Evolutionary conservation across 148 eudicot species (phyloP).

Genomic region (Heliamphora exappendiculata): DNA sequence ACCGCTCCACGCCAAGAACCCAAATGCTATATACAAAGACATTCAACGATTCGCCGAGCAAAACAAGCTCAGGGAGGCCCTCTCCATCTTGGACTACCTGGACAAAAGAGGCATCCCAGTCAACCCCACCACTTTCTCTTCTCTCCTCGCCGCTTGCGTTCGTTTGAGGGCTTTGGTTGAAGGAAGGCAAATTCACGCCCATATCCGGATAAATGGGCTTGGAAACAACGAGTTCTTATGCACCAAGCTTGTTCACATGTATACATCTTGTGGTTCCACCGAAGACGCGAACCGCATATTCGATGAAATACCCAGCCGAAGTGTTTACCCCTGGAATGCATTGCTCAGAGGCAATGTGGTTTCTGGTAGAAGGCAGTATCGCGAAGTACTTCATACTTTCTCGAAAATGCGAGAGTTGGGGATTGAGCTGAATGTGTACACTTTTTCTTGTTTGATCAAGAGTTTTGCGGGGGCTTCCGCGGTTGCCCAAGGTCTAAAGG

Average conservation of each 20-base stretch:
- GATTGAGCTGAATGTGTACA: slow-evolving; percentile 69
- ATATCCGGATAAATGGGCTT: slow-evolving; percentile 56
- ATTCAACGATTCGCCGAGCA: slow-evolving; percentile 47
- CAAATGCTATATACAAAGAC: slow-evolving; percentile 55
- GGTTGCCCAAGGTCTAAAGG: slow-evolving; percentile 56
- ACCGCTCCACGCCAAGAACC: slow-evolving; percentile 62
- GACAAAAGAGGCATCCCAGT: slow-evolving; percentile 66
- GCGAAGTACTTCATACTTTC: slow-evolving; percentile 34
- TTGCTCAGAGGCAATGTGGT: slow-evolving; percentile 82
- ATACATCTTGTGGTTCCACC: slow-evolving; percentile 55
- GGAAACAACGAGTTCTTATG: slow-evolving; percentile 61
- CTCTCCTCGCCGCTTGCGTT: slow-evolving; percentile 48
- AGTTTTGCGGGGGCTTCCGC: slow-evolving; percentile 66
- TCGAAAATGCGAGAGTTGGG: slow-evolving; percentile 64
- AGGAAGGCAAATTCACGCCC: slow-evolving; percentile 51
- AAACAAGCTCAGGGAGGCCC: slow-evolving; percentile 49
- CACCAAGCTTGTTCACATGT: slow-evolving; percentile 67
- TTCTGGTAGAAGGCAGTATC: slow-evolving; percentile 43
- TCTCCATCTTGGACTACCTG: slow-evolving; percentile 58
- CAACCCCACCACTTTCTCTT: slow-evolving; percentile 67
- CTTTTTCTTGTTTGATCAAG: slow-evolving; percentile 80
- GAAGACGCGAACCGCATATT: slow-evolving; percentile 60
- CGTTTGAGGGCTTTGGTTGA: slow-evolving; percentile 33
- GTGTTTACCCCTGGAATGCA: slow-evolving; percentile 84
- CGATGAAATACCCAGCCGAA: slow-evolving; percentile 26